These are phyloP conservation scores for Trametes sanguinea DNA, from an alignment of 768 basidiomycete genomes.

Conservation along the genomic window DNA sequence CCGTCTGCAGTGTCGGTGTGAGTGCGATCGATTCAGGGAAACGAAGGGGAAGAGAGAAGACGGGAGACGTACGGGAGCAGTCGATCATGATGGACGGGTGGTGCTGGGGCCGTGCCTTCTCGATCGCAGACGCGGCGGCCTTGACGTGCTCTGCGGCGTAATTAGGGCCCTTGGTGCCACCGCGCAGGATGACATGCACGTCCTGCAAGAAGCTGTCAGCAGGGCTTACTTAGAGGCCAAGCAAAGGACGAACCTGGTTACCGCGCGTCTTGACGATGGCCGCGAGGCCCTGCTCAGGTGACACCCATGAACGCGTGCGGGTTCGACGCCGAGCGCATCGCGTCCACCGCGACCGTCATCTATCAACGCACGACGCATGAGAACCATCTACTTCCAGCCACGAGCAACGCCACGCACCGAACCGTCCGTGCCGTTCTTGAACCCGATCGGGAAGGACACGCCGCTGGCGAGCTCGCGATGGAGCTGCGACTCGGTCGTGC, in stretches of 20 bases:
- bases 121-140: slow-evolving; percentile 60
- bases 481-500: slow-evolving; percentile 96
- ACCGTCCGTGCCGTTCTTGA: slow-evolving; percentile 99
- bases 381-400: slow-evolving; percentile 1
- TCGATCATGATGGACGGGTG: slow-evolving; percentile 85
- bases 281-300: slow-evolving; percentile 84
- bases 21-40: neutral
- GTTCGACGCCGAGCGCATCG: slow-evolving; percentile 89
- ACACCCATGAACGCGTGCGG: slow-evolving; percentile 98
- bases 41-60: neutral
- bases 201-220: slow-evolving; percentile 43
- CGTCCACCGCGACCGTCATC: slow-evolving; percentile 91
- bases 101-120: slow-evolving; percentile 56
- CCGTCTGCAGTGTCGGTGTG: slow-evolving; percentile 60
- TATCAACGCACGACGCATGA: slow-evolving; percentile 9
- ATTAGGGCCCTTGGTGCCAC: slow-evolving; percentile 91
- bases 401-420: slow-evolving; percentile 36
- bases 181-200: slow-evolving; percentile 95
- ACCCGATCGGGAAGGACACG: slow-evolving; percentile 96
- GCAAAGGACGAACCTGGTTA: slow-evolving; percentile 39
- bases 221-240: neutral
- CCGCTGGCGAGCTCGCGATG: slow-evolving; percentile 96
- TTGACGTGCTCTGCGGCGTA: slow-evolving; percentile 73
- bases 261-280: slow-evolving; percentile 84
- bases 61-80: slow-evolving; percentile 65